These are phyloP conservation scores for Rhizoctonia solani DNA, from an alignment of 1,284 basidiomycete species.

Conservation along the genomic window DNA sequence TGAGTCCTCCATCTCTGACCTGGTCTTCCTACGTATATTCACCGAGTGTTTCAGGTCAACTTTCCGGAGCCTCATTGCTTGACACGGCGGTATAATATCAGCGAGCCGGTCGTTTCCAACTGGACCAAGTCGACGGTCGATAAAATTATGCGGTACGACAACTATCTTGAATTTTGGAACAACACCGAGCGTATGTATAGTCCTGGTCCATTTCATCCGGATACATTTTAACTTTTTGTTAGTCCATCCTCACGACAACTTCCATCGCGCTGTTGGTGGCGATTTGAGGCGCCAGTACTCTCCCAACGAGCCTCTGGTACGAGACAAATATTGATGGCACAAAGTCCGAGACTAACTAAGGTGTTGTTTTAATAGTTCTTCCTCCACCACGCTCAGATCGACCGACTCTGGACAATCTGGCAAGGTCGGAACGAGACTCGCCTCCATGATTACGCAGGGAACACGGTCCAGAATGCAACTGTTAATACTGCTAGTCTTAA, in stretches of 20 bases:
- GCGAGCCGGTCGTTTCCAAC: neutral
- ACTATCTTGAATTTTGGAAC: neutral
- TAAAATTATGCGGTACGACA: neutral
- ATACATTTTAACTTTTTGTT: neutral
- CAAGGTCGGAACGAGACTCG: slow-evolving; percentile 1
- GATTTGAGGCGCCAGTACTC: neutral
- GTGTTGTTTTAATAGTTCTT: neutral
- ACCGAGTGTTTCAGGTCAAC: neutral
- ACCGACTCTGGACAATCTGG: neutral
- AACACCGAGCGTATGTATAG: neutral
- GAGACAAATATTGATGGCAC: too few relatives aligned
- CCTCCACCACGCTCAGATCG: neutral
- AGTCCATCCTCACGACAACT: neutral
- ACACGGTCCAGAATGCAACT: neutral
- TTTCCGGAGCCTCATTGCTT: neutral
- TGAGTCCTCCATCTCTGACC: neutral
- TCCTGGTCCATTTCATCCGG: neutral
- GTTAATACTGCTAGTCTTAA: neutral
- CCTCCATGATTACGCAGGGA: neutral
- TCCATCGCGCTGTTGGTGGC: neutral
- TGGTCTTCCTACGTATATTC: too few relatives aligned
- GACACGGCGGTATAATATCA: neutral
- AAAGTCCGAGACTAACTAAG: neutral
- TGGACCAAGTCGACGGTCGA: neutral
- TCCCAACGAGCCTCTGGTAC: neutral